Evolutionary conservation across 2,329 filamentous ascomycete species (phyloP).

Genomic region (Sclerotinia spermophila): DNA sequence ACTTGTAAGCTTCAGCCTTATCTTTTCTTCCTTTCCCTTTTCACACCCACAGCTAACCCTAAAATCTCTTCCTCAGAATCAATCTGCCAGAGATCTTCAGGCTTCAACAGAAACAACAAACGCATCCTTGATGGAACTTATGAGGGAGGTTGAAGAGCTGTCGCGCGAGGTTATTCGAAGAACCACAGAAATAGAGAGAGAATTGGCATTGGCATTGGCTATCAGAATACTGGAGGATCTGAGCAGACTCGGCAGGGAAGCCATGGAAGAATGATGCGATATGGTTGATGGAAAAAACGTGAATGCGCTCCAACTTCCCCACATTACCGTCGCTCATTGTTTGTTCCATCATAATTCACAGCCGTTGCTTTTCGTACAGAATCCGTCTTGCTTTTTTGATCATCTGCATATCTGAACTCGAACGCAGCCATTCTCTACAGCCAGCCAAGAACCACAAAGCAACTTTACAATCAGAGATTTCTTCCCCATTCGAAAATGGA

Average conservation of each 20-base stretch:
- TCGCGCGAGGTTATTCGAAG: not conserved
- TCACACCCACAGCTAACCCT: not conserved
- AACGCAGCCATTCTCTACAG: not conserved
- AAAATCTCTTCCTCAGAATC: not conserved
- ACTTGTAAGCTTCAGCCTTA: not conserved
- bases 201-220: not conserved
- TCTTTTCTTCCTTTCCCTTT: accelerated
- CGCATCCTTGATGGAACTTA: not conserved
- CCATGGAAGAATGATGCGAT: not conserved
- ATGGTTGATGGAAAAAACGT: not conserved
- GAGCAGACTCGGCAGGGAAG: not conserved
- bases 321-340: not conserved
- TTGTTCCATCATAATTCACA: not conserved
- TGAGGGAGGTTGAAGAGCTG: not conserved
- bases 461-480: not conserved
- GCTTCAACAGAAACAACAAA: not conserved
- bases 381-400: not conserved
- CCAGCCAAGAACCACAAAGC: not conserved
- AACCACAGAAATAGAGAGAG: not conserved
- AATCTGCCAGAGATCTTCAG: not conserved
- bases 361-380: not conserved
- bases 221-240: not conserved
- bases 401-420: not conserved
- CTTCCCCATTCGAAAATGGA: not conserved
- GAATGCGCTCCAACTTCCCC: not conserved